These are phyloP conservation scores for Russula griseocarnosa DNA, from an alignment of 768 basidiomycete species.

Conservation along the genomic window DNA sequence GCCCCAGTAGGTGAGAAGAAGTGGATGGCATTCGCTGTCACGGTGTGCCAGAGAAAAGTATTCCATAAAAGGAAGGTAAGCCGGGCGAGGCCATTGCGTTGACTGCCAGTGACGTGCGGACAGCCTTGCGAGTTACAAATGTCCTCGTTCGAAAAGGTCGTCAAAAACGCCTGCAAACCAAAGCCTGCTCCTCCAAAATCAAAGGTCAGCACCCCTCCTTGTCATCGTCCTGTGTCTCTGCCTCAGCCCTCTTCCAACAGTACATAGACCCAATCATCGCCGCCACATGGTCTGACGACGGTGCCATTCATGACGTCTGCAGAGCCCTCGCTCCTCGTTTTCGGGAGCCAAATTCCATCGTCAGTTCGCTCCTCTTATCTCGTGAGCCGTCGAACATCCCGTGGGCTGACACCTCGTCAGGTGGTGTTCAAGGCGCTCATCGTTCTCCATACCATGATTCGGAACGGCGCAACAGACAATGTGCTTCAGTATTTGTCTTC, in stretches of 20 bases:
- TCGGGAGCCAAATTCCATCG: slow-evolving; percentile 87
- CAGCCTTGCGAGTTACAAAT: slow-evolving; percentile 34
- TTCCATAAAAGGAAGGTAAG: slow-evolving; percentile 3
- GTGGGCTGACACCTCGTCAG: slow-evolving; percentile 40
- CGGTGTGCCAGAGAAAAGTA: not conserved
- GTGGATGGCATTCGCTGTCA: not conserved
- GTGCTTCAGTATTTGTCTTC: slow-evolving; percentile 79
- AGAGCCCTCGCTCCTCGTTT: slow-evolving; percentile 80
- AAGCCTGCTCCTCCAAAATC: slow-evolving; percentile 94
- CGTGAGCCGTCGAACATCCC: not conserved
- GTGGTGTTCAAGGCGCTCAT: slow-evolving; percentile 98
- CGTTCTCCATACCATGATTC: slow-evolving; percentile 93
- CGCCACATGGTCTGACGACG: slow-evolving; percentile 95
- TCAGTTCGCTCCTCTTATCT: slow-evolving; percentile 40
- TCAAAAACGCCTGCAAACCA: slow-evolving; percentile 96
- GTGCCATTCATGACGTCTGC: slow-evolving; percentile 89
- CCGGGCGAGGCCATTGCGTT: not conserved
- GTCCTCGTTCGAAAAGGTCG: slow-evolving; percentile 86
- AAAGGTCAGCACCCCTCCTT: slow-evolving; percentile 54
- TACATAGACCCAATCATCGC: slow-evolving; percentile 96
- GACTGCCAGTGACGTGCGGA: not conserved
- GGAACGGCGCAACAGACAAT: slow-evolving; percentile 94
- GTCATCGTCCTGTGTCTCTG: not conserved
- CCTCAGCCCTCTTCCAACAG: slow-evolving; percentile 39
- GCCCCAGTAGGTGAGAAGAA: not conserved